These are phyloP conservation scores for Gloeopeniophorella convolvens DNA, from an alignment of 768 basidiomycete genomes.

Conservation along the genomic window DNA sequence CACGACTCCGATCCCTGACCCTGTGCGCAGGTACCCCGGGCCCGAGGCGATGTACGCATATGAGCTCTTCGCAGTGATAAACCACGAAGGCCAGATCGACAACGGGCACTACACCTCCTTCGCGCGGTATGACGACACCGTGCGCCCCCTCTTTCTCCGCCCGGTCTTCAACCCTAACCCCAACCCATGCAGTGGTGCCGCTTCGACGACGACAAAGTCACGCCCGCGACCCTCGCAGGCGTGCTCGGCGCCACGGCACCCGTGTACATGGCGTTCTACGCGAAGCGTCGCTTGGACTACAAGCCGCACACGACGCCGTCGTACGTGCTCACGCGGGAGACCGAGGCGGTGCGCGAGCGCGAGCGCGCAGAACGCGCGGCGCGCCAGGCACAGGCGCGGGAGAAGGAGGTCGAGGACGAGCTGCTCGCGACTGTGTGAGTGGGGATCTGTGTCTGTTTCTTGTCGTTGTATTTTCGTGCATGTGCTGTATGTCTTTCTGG, in stretches of 20 bases:
- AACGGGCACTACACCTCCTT: conserved; percentile 94
- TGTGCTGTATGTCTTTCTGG: no score
- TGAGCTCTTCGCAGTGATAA: conserved; percentile 88
- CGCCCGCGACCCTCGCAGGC: conserved; percentile 56
- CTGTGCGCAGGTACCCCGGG: conserved; percentile 37
- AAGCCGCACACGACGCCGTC: conserved; percentile 37
- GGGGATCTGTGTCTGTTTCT: no score
- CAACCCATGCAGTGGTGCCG: conserved; percentile 68
- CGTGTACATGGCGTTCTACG: conserved; percentile 95
- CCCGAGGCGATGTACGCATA: conserved; percentile 77
- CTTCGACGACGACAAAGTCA: conserved; percentile 92
- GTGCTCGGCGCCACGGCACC: conserved; percentile 53
- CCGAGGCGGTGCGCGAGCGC: conserved; percentile 18
- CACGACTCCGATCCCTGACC: neutral
- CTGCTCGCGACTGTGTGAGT: conserved; percentile 13
- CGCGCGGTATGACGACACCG: conserved; percentile 79
- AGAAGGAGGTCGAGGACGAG: conserved; percentile 19
- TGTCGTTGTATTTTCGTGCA: no score
- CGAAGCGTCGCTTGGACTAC: conserved; percentile 84
- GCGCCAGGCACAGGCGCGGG: conserved; percentile 10
- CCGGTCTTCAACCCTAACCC: neutral
- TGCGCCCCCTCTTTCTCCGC: conserved; percentile 31
- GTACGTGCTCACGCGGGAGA: conserved; percentile 15
- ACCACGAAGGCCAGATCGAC: conserved; percentile 90
- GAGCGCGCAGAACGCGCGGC: conserved; percentile 6